Evolutionary conservation across 2,329 filamentous ascomycete genomes (phyloP), one percentile per base, ranked within the genome.

Genomic region (Alternaria burnsii): DNA sequence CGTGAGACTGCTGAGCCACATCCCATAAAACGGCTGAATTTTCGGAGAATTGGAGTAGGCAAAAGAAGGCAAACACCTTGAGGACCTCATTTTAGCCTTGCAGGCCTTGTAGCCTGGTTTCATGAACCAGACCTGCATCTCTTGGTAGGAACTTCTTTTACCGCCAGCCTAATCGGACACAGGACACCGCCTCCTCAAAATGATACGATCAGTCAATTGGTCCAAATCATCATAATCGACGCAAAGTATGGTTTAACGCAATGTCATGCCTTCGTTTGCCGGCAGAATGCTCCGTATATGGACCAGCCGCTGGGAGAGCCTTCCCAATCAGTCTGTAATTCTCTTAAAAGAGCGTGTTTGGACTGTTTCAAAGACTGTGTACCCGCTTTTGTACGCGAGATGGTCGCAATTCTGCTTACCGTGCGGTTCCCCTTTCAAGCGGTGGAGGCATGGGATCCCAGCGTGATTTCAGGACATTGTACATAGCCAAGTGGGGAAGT

Each of bases 21-120:
- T n/a, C 16, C 9, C 7, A 1, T n/a, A 6, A 0, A n/a, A 4
- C 12, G 32, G 14, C 18, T 8, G 14, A 16, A 36, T 36, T 0
- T 16, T 36, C 28, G 28, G 40, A 18, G 11, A 22, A 22, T 12
- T 1, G 1, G 6, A 41, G 9, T 5, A 41, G 18, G 40, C 40
- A 41, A 22, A 41, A 22, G 18, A 22, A 41, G 40, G 40, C 40
- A 41, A 22, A 41, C 4, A 5, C 5, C 8, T 3, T 12, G 2
- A 7, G 11, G n/a, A 1, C 14, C 12, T 16, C 32, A 7, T 1
- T 36, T 1, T 8, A 36, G 20, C 40, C 20, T 42, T 16, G 12
- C 38, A 14, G 4, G 38, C 38, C 11, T 41, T 14, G 18, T 41
- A 0, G 38, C 38, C 18, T 41, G 18, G 38, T 12, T 41, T 8